Evolutionary conservation across 345 rosid genomes (phyloP), one percentile per base, ranked within the genome.

Genomic region (Physaria fendleri): DNA sequence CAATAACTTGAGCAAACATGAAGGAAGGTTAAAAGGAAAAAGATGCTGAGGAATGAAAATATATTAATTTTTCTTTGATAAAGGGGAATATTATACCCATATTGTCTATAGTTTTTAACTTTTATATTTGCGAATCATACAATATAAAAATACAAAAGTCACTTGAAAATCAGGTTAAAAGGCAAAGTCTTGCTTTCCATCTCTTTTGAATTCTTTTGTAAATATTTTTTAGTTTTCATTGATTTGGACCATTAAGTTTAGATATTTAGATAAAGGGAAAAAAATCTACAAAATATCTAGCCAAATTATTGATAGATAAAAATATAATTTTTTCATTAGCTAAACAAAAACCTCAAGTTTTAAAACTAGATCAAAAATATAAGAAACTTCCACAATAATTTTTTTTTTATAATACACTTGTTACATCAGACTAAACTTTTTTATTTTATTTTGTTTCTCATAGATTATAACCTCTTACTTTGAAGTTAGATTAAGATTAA

Each of bases 111-210:
- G 52, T 62, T 33, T 8, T 42, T 33, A 42, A 14, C 42, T 32
- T 55, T 59, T 52, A 8, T 46, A 52, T 17, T 59, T 32, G 5
- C 48, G 2, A 11, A 24, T 33, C 22, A 45, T 27, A 10, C 3
- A 5, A 53, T 42, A 21, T 5, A 35, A 13, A 43, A 57, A 12
- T 4, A 18, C 4, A 49, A 28, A 20, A 11, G 45, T 53, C 43
- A 52, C 43, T 53, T 28, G 42, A 43, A 61, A 68, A 43, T 50
- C 61, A 61, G 68, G 73, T 69, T 54, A 16, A 61, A 61, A 69
- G 73, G 44, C 43, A 54, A 54, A 54, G 51, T 21, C 51, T 59
- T 59, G 25, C 3, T 27, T 48, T 20, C 68, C 68, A 69, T 51
- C 43, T 39, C 56, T 45, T 49, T 25, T 17, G 35, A 42, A 33